Base-by-base conservation (phyloP, 2,329 filamentous ascomycete genomes). In the Colletotrichum destructivum region DNA sequence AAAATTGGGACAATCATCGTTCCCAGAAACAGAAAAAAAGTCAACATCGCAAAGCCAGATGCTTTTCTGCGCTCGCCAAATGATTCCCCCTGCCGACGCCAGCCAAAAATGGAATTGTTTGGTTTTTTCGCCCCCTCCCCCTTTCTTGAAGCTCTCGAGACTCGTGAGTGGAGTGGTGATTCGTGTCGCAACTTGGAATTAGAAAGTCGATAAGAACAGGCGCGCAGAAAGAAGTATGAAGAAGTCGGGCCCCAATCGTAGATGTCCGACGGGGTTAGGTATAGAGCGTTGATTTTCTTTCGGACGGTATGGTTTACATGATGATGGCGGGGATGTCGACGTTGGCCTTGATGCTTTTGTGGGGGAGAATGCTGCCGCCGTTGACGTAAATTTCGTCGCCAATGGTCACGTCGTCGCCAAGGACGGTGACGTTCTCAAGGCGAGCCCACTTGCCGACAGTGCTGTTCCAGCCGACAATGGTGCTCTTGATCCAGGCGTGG, bases 281-380 rank as follows among this genome's bases (percentile, higher is more conserved):
- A 62, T 66, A 59, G n/a, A 35, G 31, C 8, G 31, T 35, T 42
- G 54, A 40, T 26, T 26, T 26, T 12, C 16, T 40, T 15, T 56
- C 54, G 54, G 12, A 72, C 47, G 42, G 21, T 8, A 21, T 60
- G 44, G 26, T 69, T 86, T 87, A 92, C 90, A 92, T 92, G 80
- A 92, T 92, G 75, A 92, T 91, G 73, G 90, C 89, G 31, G 90
- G 90, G 38, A 89, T 90, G 83, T 99, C 96, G 78, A 99, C 94
- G 83, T 99, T 99, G 79, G 92, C 90, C 90, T 98, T 98, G 89
- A 99, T 98, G 82, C 93, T 96, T 92, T 99, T 99, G 87, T 99
- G 96, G 8, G 96, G 96, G 75, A 99, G 87, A 74, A 99, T 93
- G 78, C 94, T 97, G 79, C 95, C 95, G 78, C 96, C 96, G 83